phyloP scores from a whole-genome alignment of 2,329 filamentous ascomycete species.

The Calonectria ilicicola region DNA sequence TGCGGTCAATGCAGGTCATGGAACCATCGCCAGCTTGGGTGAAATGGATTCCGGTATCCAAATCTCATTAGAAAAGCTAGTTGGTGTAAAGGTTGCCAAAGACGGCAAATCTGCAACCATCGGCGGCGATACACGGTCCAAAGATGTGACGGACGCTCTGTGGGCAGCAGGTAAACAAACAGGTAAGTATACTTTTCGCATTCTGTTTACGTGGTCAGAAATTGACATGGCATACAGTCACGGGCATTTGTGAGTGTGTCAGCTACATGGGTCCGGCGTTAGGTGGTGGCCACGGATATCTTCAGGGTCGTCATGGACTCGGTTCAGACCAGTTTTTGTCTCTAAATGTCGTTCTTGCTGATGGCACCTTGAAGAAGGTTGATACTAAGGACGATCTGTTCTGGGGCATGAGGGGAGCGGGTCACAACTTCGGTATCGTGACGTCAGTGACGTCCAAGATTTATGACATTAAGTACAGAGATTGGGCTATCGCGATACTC shows the following conservation, averaged over 20 bases:
- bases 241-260: slow-evolving; percentile 42
- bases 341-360: slow-evolving; percentile 47
- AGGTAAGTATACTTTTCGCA: slow-evolving; percentile 41
- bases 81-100: slow-evolving; percentile 53
- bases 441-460: slow-evolving; percentile 47
- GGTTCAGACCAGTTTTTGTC: slow-evolving; percentile 49
- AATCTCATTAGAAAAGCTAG: slow-evolving; percentile 60
- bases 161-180: slow-evolving; percentile 65
- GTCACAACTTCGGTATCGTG: slow-evolving; percentile 51
- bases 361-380: slow-evolving; percentile 40
- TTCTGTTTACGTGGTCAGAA: no score
- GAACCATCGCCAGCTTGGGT: slow-evolving; percentile 60
- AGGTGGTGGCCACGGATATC: slow-evolving; percentile 47
- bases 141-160: slow-evolving; percentile 58
- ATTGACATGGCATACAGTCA: no score
- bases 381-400: slow-evolving; percentile 46
- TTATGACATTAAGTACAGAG: slow-evolving; percentile 37
- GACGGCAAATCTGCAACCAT: slow-evolving; percentile 60
- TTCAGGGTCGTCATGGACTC: slow-evolving; percentile 44
- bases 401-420: slow-evolving; percentile 50
- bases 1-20: slow-evolving; percentile 64
- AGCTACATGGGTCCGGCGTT: slow-evolving; percentile 45
- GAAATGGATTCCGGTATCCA: slow-evolving; percentile 62
- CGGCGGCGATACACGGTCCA: slow-evolving; percentile 60
- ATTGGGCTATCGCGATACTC: slow-evolving; percentile 50